Conservation (phyloP, 805 yeast species). For the Yarrowia sp. region DNA sequence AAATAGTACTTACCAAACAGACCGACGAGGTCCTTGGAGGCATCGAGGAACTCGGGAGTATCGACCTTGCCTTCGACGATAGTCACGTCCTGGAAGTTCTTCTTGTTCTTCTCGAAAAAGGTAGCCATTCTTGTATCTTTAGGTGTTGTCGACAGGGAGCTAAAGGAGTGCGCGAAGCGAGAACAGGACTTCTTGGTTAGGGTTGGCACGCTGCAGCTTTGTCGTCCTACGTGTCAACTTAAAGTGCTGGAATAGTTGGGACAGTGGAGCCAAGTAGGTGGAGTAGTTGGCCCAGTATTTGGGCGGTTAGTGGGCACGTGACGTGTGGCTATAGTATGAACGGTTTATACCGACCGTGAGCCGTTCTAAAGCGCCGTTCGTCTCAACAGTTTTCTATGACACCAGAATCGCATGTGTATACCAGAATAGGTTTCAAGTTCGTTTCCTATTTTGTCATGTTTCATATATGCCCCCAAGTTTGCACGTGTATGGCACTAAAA, state of each 20-base stretch:
- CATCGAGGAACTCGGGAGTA: conserved; percentile 75
- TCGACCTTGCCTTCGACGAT: conserved; percentile 61
- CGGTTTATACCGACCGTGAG: too few species aligned
- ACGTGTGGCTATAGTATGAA: too few species aligned
- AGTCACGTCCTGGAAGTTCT: conserved; percentile 73
- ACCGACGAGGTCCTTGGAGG: conserved; percentile 78
- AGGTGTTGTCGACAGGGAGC: background rate
- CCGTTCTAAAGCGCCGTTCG: too few species aligned
- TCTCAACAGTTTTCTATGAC: too few species aligned
- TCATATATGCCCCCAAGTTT: too few species aligned
- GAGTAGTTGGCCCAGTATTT: too few species aligned
- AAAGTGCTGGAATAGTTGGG: background rate
- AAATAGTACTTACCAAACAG: conserved; percentile 55
- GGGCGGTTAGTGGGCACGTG: too few species aligned
- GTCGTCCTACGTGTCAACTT: conserved; percentile 22
- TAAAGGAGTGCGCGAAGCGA: conserved; percentile 2
- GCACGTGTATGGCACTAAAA: too few species aligned
- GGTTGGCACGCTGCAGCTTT: conserved; percentile 8
- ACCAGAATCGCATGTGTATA: too few species aligned
- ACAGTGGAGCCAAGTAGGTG: too few species aligned
- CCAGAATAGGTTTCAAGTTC: too few species aligned
- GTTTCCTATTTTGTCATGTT: too few species aligned
- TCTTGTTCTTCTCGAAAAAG: conserved; percentile 75
- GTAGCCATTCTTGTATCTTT: conserved; percentile 40
- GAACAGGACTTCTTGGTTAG: background rate